Conservation (phyloP, 192 early-diverging fungal species). For the Coemansia sp. region DNA sequence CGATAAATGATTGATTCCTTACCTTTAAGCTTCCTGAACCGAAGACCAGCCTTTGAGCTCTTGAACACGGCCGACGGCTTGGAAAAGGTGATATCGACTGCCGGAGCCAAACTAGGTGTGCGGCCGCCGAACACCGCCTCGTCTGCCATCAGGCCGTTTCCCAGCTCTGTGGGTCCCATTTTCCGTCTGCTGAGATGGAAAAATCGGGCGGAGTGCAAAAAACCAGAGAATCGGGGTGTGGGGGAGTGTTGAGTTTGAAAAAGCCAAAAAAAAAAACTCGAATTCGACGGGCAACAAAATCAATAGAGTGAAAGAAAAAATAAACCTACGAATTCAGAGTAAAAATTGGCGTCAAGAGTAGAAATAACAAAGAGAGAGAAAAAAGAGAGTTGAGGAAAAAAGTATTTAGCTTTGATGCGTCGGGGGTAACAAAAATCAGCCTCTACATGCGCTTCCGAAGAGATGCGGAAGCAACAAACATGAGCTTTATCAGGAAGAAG, state of each 20-base stretch:
- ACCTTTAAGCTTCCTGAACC: constrained; percentile 48
- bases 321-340: too few species aligned
- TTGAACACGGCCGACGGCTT: constrained; percentile 41
- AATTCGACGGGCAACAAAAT: neutral
- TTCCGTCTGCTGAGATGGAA: neutral
- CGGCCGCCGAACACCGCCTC: constrained; percentile 28
- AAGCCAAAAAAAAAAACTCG: neutral
- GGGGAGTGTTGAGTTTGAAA: constrained; percentile 2
- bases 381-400: constrained; percentile 6
- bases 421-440: neutral
- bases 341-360: neutral
- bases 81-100: constrained; percentile 53
- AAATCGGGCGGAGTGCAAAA: constrained; percentile 12
- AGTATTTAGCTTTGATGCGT: neutral
- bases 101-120: constrained; percentile 44
- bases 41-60: constrained; percentile 27
- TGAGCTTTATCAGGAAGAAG: too few species aligned
- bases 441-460: neutral
- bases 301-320: neutral
- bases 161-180: constrained; percentile 33
- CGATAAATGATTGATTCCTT: constrained; percentile 9
- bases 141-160: constrained; percentile 21
- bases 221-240: neutral
- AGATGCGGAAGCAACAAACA: constrained; percentile 3
- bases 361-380: neutral